phyloP scores from a whole-genome alignment of 2,329 filamentous ascomycete species.

The Colletotrichum salicis region DNA sequence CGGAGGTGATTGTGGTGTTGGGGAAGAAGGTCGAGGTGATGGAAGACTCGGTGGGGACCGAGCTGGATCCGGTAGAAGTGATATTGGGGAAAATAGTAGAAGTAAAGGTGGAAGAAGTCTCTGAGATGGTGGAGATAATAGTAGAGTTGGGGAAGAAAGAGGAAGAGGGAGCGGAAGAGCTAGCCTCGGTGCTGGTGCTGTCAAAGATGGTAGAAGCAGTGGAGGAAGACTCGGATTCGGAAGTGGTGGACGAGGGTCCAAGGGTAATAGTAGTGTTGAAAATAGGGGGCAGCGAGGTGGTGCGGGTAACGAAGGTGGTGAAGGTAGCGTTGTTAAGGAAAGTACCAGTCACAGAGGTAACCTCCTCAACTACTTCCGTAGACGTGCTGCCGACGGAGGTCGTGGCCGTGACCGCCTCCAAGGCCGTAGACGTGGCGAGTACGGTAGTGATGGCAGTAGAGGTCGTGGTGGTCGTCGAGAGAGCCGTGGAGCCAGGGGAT shows the following conservation, averaged over 20 bases:
- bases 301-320: slow-evolving; percentile 33
- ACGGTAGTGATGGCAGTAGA: slow-evolving; percentile 12
- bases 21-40: background rate
- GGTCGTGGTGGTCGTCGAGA: slow-evolving; percentile 2
- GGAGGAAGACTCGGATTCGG: background rate
- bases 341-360: slow-evolving; percentile 22
- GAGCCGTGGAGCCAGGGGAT: slow-evolving; percentile 3
- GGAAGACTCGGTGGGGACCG: background rate
- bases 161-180: background rate
- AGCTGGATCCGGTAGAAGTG: background rate
- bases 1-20: background rate
- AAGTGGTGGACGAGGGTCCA: background rate
- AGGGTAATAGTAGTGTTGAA: slow-evolving; percentile 6
- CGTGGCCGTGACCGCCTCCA: slow-evolving; percentile 23
- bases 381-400: slow-evolving; percentile 22
- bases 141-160: slow-evolving; percentile 15
- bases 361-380: slow-evolving; percentile 31
- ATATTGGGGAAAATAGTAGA: slow-evolving; percentile 18
- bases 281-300: background rate
- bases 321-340: slow-evolving; percentile 31
- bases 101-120: background rate
- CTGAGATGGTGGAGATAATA: background rate
- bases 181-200: slow-evolving; percentile 1
- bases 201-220: slow-evolving; percentile 2
- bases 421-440: slow-evolving; percentile 11